These are phyloP conservation scores for Rhazya stricta DNA, from an alignment of 257 asterid genomes.

Conservation along the genomic window DNA sequence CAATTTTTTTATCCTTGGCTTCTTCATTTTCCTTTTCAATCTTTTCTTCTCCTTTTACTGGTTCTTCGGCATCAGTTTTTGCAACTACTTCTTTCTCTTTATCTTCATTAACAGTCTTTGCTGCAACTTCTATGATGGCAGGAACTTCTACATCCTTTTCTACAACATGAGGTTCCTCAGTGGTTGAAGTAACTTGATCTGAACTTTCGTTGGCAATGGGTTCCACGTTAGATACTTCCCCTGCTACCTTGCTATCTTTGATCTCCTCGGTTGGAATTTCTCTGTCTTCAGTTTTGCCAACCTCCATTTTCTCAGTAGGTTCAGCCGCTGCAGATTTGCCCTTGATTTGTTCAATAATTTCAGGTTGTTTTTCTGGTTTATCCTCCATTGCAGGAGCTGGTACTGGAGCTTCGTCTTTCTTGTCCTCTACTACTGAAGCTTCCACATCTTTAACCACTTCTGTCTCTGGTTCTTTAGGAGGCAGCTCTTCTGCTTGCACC, in stretches of 20 bases:
- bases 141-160: slow-evolving; percentile 20
- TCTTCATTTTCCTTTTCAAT: slow-evolving; percentile 23
- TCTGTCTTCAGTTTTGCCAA: slow-evolving; percentile 11
- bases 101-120: slow-evolving; percentile 17
- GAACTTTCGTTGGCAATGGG: slow-evolving; percentile 21
- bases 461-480: slow-evolving; percentile 24
- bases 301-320: slow-evolving; percentile 26
- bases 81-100: slow-evolving; percentile 24
- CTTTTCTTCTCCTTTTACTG: slow-evolving; percentile 17
- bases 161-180: slow-evolving; percentile 20
- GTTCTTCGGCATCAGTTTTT: slow-evolving; percentile 16
- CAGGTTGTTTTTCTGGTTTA: slow-evolving; percentile 24
- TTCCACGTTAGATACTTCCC: slow-evolving; percentile 18
- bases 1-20: slow-evolving; percentile 19
- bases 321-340: slow-evolving; percentile 26
- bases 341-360: slow-evolving; percentile 20
- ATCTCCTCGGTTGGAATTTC: slow-evolving; percentile 21
- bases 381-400: slow-evolving; percentile 33
- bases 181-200: slow-evolving; percentile 18
- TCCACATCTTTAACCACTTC: slow-evolving; percentile 22
- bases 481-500: slow-evolving; percentile 24
- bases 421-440: slow-evolving; percentile 21
- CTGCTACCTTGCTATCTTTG: slow-evolving; percentile 15
- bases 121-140: slow-evolving; percentile 16
- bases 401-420: slow-evolving; percentile 21